Conservation (phyloP, 345 rosid genomes). For the Euphorbia tirucalli region DNA sequence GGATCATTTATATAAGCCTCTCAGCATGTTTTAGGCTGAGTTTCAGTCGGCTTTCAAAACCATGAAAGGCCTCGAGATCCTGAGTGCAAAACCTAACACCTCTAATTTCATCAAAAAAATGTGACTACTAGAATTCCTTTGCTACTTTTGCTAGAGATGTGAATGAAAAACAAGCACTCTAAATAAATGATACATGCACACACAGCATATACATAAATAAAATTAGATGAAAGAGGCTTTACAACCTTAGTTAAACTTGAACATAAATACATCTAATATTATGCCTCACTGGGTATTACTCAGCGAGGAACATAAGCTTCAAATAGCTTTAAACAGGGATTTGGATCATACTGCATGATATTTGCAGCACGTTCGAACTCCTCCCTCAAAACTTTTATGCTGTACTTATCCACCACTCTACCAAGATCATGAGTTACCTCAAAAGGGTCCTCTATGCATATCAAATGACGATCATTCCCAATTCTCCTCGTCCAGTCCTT, state of each 20-base stretch:
- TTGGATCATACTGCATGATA: constrained; percentile 70
- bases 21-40: background rate
- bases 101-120: background rate
- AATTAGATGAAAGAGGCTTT: background rate
- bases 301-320: constrained; percentile 54
- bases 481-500: constrained; percentile 96
- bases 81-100: background rate
- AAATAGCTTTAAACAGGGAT: constrained; percentile 65
- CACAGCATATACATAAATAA: background rate
- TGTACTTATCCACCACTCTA: constrained; percentile 86
- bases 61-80: no score
- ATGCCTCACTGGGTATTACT: background rate
- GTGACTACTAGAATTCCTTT: background rate
- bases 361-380: constrained; percentile 96
- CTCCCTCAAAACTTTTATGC: constrained; percentile 84
- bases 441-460: constrained; percentile 99
- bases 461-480: constrained; percentile 94
- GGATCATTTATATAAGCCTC: background rate
- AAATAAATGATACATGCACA: background rate
- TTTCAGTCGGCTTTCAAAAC: background rate
- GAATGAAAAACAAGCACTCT: background rate
- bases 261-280: constrained; percentile 14
- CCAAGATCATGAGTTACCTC: constrained; percentile 83
- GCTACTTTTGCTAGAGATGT: background rate
- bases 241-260: constrained; percentile 9